Conservation (phyloP, 2,329 filamentous ascomycete genomes). For the Capronia americana region DNA sequence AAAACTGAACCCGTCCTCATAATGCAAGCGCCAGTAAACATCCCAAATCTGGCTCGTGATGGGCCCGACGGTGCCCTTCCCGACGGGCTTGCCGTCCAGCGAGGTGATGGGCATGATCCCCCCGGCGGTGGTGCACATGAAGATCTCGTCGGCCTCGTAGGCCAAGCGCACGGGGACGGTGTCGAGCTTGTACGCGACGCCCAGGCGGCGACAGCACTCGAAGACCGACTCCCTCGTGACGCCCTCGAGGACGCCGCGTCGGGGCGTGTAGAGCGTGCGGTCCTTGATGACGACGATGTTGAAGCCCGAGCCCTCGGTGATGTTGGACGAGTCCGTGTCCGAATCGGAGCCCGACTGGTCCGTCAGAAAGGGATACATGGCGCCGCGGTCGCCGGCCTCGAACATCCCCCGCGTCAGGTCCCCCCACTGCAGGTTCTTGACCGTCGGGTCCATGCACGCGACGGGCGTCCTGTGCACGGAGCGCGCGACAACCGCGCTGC, state of each 20-base stretch:
- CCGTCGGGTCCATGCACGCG: slow-evolving; percentile 57
- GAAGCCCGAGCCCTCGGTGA: slow-evolving; percentile 60
- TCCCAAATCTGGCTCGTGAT: slow-evolving; percentile 60
- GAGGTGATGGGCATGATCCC: slow-evolving; percentile 60
- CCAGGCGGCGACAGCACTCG: slow-evolving; percentile 38
- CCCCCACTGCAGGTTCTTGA: slow-evolving; percentile 62
- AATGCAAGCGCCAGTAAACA: slow-evolving; percentile 59
- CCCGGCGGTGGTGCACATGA: slow-evolving; percentile 62
- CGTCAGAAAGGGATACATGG: slow-evolving; percentile 59
- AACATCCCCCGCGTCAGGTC: slow-evolving; percentile 55
- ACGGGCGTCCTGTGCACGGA: slow-evolving; percentile 56
- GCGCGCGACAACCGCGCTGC: slow-evolving; percentile 53
- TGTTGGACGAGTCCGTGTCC: slow-evolving; percentile 48
- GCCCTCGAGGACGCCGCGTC: slow-evolving; percentile 57
- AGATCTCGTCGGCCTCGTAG: slow-evolving; percentile 57
- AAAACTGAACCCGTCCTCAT: slow-evolving; percentile 48
- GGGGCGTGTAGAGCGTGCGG: slow-evolving; percentile 54
- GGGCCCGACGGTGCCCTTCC: slow-evolving; percentile 52
- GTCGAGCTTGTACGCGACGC: slow-evolving; percentile 52
- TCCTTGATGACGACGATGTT: slow-evolving; percentile 58
- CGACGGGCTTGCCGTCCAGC: slow-evolving; percentile 53
- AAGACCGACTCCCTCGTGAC: slow-evolving; percentile 46
- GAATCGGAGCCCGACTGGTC: slow-evolving; percentile 28
- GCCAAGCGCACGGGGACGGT: slow-evolving; percentile 40
- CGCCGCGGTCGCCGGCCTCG: slow-evolving; percentile 57